Evolutionary conservation across 257 asterid genomes (phyloP).

Genomic region (Solanum stenotomum): DNA sequence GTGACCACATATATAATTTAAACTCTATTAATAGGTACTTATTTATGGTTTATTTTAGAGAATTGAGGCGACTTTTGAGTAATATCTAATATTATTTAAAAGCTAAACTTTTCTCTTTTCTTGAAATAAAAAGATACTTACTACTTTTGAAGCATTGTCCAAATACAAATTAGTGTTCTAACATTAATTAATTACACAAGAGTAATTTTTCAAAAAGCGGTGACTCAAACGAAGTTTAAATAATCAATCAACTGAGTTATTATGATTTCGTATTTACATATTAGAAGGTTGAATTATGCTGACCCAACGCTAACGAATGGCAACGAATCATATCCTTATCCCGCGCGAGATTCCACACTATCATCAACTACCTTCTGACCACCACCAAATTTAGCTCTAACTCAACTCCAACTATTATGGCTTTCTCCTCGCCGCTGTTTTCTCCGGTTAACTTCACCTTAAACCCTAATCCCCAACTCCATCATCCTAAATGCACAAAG

Average conservation of each 20-base stretch:
- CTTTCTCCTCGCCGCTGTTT: constrained; percentile 36
- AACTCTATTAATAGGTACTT: not conserved
- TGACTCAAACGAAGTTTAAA: too few relatives aligned
- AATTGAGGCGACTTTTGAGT: too few relatives aligned
- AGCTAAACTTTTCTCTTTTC: not conserved
- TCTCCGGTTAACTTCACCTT: constrained; percentile 29
- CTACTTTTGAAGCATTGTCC: not conserved
- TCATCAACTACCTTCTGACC: constrained; percentile 26
- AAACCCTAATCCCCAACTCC: constrained; percentile 17
- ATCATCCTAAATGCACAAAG: constrained; percentile 12
- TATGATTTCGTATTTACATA: too few relatives aligned
- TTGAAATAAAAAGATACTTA: too few relatives aligned
- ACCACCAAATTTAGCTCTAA: not conserved
- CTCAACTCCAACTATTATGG: constrained; percentile 22
- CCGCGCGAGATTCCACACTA: constrained; percentile 35
- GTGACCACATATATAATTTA: not conserved
- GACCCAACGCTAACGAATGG: constrained; percentile 16
- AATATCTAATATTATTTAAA: too few relatives aligned
- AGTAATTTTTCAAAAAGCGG: too few relatives aligned
- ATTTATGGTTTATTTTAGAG: not conserved
- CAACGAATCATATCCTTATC: constrained; percentile 40
- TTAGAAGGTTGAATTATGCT: not conserved
- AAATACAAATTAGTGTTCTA: too few relatives aligned
- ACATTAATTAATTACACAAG: too few relatives aligned
- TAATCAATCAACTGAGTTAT: fast-evolving